phyloP scores from a whole-genome alignment of 768 basidiomycete genomes.

The Kondoa malvinella region DNA sequence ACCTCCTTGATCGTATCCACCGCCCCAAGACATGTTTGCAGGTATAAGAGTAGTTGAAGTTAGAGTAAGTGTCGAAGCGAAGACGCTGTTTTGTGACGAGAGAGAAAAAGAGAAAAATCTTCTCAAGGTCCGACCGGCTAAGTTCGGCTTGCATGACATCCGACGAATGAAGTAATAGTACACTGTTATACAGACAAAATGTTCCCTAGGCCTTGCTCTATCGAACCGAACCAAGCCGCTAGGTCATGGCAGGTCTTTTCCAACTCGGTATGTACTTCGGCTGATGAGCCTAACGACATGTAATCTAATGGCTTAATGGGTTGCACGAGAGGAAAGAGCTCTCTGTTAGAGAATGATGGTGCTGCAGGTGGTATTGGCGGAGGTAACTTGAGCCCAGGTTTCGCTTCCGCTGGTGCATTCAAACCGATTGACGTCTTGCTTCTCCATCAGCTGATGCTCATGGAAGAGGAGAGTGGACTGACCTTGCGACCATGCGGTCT shows the following conservation, averaged over 20 bases:
- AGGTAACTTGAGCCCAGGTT: background rate
- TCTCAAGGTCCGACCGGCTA: background rate
- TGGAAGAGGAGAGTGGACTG: background rate
- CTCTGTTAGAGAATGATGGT: background rate
- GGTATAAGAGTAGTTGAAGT: background rate
- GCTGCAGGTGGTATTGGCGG: conserved; percentile 1
- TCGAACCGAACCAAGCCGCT: conserved; percentile 52
- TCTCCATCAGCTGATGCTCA: background rate
- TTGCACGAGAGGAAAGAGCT: conserved; percentile 20
- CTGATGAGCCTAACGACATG: conserved; percentile 39
- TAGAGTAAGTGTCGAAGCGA: background rate
- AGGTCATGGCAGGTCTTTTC: conserved; percentile 58
- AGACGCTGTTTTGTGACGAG: background rate
- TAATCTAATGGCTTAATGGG: conserved; percentile 54
- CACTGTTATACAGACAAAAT: background rate
- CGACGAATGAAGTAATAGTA: too few relatives aligned
- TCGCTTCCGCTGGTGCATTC: background rate
- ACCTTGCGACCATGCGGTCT: background rate
- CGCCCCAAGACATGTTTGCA: conserved; percentile 1
- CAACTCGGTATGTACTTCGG: conserved; percentile 51
- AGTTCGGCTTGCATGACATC: too few relatives aligned
- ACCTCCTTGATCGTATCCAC: background rate
- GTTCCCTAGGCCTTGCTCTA: conserved; percentile 49
- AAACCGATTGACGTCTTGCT: background rate
- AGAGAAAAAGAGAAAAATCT: background rate